phyloP scores from a whole-genome alignment of 2,329 filamentous ascomycete genomes.

The Fonsecaea erecta region DNA sequence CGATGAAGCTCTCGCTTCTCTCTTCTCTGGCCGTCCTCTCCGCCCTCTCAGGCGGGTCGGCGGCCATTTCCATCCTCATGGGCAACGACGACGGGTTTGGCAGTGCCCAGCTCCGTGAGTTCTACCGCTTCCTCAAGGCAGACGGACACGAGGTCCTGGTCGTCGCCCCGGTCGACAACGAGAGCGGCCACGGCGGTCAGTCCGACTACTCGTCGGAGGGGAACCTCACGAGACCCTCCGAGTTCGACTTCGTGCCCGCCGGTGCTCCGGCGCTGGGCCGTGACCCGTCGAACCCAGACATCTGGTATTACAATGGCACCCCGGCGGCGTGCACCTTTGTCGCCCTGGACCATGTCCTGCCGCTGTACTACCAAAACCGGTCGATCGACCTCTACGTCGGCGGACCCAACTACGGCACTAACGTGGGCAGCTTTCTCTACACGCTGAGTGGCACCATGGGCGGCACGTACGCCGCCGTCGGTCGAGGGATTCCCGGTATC shows the following conservation, averaged over 20 bases:
- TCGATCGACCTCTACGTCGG: conserved; percentile 60
- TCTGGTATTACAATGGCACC: conserved; percentile 67
- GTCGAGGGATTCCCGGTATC: conserved; percentile 57
- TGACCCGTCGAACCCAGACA: conserved; percentile 58
- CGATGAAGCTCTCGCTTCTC: conserved; percentile 11
- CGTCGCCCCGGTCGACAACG: conserved; percentile 50
- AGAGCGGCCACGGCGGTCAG: conserved; percentile 54
- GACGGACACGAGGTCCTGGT: conserved; percentile 49
- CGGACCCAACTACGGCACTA: conserved; percentile 62
- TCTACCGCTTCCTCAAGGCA: conserved; percentile 47
- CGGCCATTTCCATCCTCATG: conserved; percentile 38
- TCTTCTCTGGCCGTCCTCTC: conserved; percentile 1
- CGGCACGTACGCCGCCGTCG: conserved; percentile 54
- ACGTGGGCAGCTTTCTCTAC: conserved; percentile 60
- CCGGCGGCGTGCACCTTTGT: conserved; percentile 62
- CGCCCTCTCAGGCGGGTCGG: conserved; percentile 3
- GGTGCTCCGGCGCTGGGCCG: conserved; percentile 56
- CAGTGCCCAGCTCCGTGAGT: conserved; percentile 48
- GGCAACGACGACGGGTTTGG: conserved; percentile 50
- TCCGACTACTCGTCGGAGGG: conserved; percentile 54
- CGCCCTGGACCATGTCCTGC: conserved; percentile 61
- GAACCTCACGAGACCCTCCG: conserved; percentile 39
- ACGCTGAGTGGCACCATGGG: conserved; percentile 55
- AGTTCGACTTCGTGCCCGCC: conserved; percentile 54
- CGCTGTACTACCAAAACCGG: conserved; percentile 54